Conservation (phyloP, 2,329 filamentous ascomycete species). For the Paecilomyces fulvus region DNA sequence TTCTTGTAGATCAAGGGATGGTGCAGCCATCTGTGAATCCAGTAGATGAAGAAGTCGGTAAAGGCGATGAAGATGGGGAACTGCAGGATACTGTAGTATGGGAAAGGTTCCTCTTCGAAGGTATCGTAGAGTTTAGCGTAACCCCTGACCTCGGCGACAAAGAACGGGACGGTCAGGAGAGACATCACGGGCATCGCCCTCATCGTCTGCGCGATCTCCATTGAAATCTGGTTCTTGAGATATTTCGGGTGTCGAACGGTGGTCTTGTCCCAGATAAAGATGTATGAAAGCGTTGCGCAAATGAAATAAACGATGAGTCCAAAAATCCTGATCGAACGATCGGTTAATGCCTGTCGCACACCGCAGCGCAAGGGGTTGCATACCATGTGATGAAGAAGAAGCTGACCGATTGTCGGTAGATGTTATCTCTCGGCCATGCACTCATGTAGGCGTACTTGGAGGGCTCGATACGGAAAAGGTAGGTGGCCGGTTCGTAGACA, state of each 20-base stretch:
- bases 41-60: constrained; percentile 86
- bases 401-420: constrained; percentile 63
- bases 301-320: constrained; percentile 77
- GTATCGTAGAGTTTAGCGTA: constrained; percentile 81
- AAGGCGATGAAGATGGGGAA: constrained; percentile 83
- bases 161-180: constrained; percentile 69
- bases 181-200: constrained; percentile 73
- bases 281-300: constrained; percentile 73
- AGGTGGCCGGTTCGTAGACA: constrained; percentile 61
- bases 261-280: constrained; percentile 84
- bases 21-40: constrained; percentile 80
- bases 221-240: constrained; percentile 81
- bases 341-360: background rate
- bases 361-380: constrained; percentile 3
- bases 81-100: constrained; percentile 71
- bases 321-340: constrained; percentile 58
- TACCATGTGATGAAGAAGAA: constrained; percentile 85
- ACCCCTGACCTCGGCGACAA: constrained; percentile 74
- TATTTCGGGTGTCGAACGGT: constrained; percentile 88
- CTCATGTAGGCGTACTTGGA: constrained; percentile 72
- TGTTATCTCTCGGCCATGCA: constrained; percentile 66
- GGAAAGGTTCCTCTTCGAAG: constrained; percentile 64
- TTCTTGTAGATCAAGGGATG: constrained; percentile 74
- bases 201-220: constrained; percentile 78
- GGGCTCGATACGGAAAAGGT: constrained; percentile 61